These are phyloP conservation scores for Cladophialophora exuberans DNA, from an alignment of 2,329 filamentous ascomycete species.

Conservation along the genomic window DNA sequence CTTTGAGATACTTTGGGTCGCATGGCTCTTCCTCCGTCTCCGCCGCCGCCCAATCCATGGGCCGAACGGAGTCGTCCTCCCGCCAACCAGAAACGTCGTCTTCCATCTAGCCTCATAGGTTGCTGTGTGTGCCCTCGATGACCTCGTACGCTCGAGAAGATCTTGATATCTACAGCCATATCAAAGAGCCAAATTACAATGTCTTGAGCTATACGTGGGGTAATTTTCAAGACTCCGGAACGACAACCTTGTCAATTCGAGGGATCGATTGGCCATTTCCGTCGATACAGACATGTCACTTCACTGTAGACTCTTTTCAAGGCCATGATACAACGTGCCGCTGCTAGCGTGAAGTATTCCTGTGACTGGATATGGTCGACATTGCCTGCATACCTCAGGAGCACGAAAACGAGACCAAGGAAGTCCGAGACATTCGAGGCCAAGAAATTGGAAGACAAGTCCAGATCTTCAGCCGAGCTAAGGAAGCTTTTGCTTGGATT, in stretches of 20 bases:
- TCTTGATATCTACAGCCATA: neutral
- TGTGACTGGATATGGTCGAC: neutral
- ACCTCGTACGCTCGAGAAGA: neutral
- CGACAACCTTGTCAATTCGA: neutral
- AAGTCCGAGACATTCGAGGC: neutral
- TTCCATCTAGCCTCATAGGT: neutral
- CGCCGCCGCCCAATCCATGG: no score
- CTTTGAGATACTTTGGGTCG: no score
- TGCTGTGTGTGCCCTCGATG: neutral
- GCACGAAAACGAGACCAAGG: neutral
- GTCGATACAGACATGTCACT: neutral
- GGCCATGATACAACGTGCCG: neutral
- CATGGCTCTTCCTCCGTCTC: no score
- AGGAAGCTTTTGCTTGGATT: neutral
- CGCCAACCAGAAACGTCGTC: no score
- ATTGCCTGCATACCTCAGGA: neutral
- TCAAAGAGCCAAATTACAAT: neutral
- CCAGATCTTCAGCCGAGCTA: neutral
- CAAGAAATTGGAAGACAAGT: neutral
- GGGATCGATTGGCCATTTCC: neutral
- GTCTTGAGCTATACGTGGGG: slow-evolving; percentile 1
- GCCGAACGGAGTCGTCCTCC: no score
- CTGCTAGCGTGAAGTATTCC: neutral
- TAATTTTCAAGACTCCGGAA: neutral
- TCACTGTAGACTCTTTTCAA: neutral